Percentiles rank a stretch among this genome's conserved stretches.
Evolutionary conservation across 164 flowering plant genomes (phyloP).

Genomic region (Umbilicus rupestris): DNA sequence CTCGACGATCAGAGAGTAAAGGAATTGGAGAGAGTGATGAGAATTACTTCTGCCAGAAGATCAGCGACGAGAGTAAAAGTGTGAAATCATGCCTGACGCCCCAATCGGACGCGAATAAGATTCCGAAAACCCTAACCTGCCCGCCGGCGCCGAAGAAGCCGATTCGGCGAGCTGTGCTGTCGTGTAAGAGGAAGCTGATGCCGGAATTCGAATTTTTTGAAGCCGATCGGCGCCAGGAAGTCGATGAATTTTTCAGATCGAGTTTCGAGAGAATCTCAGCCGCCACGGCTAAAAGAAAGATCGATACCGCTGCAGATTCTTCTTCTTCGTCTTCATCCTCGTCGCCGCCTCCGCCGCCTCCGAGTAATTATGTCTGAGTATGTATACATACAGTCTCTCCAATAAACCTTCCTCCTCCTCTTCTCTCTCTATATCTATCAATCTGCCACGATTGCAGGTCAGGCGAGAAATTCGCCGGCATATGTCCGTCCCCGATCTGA

Average conservation of each 20-base stretch:
- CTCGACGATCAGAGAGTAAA: neutral
- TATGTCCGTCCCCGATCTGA: neutral
- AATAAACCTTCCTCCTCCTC: neutral
- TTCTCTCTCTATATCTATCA: no score
- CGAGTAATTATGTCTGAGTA: neutral
- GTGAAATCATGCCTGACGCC: constrained; percentile 1
- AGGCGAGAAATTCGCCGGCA: no score
- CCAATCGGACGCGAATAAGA: constrained; percentile 4
- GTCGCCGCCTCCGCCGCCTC: neutral
- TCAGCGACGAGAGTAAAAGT: neutral
- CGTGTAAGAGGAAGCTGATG: constrained; percentile 8
- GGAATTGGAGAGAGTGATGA: neutral
- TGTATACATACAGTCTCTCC: neutral
- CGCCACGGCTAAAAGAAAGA: neutral
- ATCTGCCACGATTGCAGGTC: no score
- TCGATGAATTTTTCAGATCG: constrained; percentile 9
- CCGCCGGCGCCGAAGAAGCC: constrained; percentile 6
- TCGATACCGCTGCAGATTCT: neutral
- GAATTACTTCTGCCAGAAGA: neutral
- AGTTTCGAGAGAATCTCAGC: constrained; percentile 6
- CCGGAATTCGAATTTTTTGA: constrained; percentile 7
- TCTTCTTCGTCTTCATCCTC: neutral
- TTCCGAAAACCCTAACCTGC: neutral
- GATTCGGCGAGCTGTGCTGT: neutral
- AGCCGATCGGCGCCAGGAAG: neutral